Evolutionary conservation across 1,139 yeast genomes (phyloP), one percentile per base, ranked within the genome.

Genomic region (Pichia sp.): DNA sequence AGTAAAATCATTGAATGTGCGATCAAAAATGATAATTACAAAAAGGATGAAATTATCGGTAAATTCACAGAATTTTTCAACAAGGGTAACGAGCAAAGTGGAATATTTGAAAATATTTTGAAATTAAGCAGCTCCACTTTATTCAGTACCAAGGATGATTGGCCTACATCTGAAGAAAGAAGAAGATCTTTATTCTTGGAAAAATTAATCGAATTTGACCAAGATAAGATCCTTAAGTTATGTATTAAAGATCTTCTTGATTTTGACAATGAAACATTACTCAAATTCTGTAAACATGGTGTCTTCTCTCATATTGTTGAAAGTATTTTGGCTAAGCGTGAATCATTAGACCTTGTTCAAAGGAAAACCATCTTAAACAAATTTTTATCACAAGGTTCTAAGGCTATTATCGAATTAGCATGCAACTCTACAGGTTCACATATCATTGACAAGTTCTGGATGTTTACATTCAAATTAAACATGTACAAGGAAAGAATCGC

Each of bases 341-440:
- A 84, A 1, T 75, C 74, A 45, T 65, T 72, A 9, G 79, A 77
- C 31, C 68, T 77, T 32, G 70, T 86, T 34, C 72, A 81, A 53
- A 82, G 95, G 58, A 79, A 91, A 59, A 72, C 73, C 50, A 66
- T 91, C 34, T 69, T 91, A 52, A 90, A 91, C 61, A 68, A 75
- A 15, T 72, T 93, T 52, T 58, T 71, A 40, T 58, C 55, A 4
- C 77, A 78, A 48, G 52, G 44, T 10, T 22, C 44, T 15, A 15
- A 20, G 4, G 35, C 33, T 31, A 67, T 80, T 32, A 82, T 75
- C 21, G 77, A 72, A 10, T 72, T 93, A 54, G 75, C 96, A 0
- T 83, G 95, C 59, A 86, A 91, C 60, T 88, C 96, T 0, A 87
- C 89, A 56, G 98, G 96, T 1, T 90, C 97, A 3, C 98, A 91